Evolutionary conservation across 495 filamentous ascomycete species (phyloP), one percentile per base, ranked within the genome.

Genomic region (Aspergillus leporis): DNA sequence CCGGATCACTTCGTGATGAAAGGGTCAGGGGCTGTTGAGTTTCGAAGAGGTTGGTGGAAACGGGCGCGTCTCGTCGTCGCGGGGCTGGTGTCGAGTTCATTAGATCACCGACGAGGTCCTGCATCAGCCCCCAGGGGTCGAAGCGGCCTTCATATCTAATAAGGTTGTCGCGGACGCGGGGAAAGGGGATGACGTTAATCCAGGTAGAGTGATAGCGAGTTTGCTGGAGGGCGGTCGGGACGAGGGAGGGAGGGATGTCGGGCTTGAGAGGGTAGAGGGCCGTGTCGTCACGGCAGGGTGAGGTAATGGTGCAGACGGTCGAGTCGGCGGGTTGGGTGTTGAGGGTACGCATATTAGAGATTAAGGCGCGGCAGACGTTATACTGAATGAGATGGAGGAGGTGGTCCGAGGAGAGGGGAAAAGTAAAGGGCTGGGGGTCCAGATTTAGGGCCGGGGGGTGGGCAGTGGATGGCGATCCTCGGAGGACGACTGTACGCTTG

Each of bases 301-400:
- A 3, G 25, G 25, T 28, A 28, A 28, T 6, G 25, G 25, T 3
- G 25, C 25, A 28, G 25, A 28, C 6, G 6, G 25, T 28, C 25
- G 25, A 6, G 25, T 28, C 25, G 25, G 25, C 3, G 25, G 25
- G 25, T 6, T 3, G 25, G 25, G 25, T 28, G 6, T 28, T 28
- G 25, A 28, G 25, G 25, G 25, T 28, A 6, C 25, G 25, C 6
- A 3, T 28, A 6, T 28, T 28, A 25, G 5, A 21, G 56, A 46
- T 16, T 1, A 88, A 69, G 64, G 90, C 79, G 56, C 90, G 88
- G 72, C 91, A 92, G 63, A 87, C 65, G 77, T 93, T 82, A 58
- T 70, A 72, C 22, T 69, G 56, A 23, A 72, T 58, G 51, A 74
- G 69, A 32, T 34, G 60, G 41, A 68, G 60, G 28, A 68, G 54